Evolutionary conservation across 1,139 yeast genomes (phyloP).

Genomic region (Nakaseomyces uthaithaninus): DNA sequence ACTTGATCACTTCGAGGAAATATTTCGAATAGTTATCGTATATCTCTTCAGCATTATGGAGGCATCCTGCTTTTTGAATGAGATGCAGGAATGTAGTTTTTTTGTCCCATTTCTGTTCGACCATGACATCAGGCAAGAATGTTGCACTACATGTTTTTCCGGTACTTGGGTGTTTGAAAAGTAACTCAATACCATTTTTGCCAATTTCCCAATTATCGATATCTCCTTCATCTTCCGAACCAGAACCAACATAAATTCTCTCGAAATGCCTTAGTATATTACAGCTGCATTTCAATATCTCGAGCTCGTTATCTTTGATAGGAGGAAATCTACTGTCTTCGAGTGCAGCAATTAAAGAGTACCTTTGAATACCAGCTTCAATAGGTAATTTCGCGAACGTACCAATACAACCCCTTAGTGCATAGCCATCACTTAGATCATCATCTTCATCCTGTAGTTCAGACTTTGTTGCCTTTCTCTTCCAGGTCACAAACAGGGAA

Average conservation of each 20-base stretch:
- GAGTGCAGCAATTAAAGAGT: slow-evolving; percentile 61
- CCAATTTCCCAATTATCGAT: slow-evolving; percentile 73
- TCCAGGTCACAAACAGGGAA: slow-evolving; percentile 88
- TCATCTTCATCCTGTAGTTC: slow-evolving; percentile 8
- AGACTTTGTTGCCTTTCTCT: slow-evolving; percentile 34
- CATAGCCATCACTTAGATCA: slow-evolving; percentile 24
- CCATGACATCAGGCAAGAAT: slow-evolving; percentile 82
- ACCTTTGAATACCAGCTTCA: slow-evolving; percentile 52
- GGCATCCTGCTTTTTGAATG: slow-evolving; percentile 52
- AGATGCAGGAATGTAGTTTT: slow-evolving; percentile 61
- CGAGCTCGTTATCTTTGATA: slow-evolving; percentile 49
- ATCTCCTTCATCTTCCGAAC: slow-evolving; percentile 18
- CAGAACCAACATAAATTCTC: slow-evolving; percentile 19
- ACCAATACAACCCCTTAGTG: slow-evolving; percentile 87
- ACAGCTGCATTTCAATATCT: slow-evolving; percentile 37
- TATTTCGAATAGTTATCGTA: slow-evolving; percentile 23
- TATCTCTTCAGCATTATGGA: slow-evolving; percentile 14
- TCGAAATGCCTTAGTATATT: slow-evolving; percentile 26
- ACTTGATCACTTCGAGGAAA: slow-evolving; percentile 29
- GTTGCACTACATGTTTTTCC: slow-evolving; percentile 54
- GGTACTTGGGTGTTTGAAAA: slow-evolving; percentile 39
- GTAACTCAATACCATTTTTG: slow-evolving; percentile 58
- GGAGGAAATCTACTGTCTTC: slow-evolving; percentile 74
- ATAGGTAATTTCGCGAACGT: slow-evolving; percentile 51
- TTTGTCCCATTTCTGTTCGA: slow-evolving; percentile 81